Evolutionary conservation across 805 yeast genomes (phyloP), one percentile per base, ranked within the genome.

Genomic region (Candida maltosa): DNA sequence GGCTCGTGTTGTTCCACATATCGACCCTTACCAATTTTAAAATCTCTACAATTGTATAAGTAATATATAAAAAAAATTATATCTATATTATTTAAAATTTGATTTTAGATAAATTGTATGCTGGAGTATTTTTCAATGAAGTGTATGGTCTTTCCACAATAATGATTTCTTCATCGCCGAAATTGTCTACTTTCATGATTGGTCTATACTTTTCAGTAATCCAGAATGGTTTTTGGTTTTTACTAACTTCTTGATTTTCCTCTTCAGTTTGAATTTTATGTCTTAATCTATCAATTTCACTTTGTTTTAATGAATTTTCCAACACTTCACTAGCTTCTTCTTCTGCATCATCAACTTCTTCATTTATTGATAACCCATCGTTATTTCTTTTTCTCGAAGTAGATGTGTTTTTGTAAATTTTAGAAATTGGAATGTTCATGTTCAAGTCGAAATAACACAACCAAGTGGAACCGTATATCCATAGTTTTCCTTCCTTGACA

Each of bases 391-490:
- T 73, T 37, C 71, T 60, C 16, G 54, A 40, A 24, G 41, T 44
- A 5, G 43, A 42, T 45, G 56, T 29, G 16, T 56, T 52, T 52
- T 49, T 52, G 35, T 53, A 54, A 21, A 35, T 26, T 41, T 60
- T 62, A 35, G 50, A 48, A 14, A 70, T 57, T 10, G 86, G 83
- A 34, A 80, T 56, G 49, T 82, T 76, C 35, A 69, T 53, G 6
- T 70, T 56, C 44, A 85, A 59, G 56, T 91, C 91, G 32, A 91
- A 72, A 54, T 75, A 84, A 4, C 83, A 75, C 11, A 89, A 46
- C 95, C 96, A 91, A 34, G 75, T 75, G 15, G 84, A 70, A 2
- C 96, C 95, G 76, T 86, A 88, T n/a, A 87, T 60, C 96, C 96
- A 91, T 11, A 83, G 62, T 37, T 76, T 69, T 22, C 62, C 49